Evolutionary conservation across 306 rosid genomes (phyloP).

Genomic region (Hippophae tibetana): DNA sequence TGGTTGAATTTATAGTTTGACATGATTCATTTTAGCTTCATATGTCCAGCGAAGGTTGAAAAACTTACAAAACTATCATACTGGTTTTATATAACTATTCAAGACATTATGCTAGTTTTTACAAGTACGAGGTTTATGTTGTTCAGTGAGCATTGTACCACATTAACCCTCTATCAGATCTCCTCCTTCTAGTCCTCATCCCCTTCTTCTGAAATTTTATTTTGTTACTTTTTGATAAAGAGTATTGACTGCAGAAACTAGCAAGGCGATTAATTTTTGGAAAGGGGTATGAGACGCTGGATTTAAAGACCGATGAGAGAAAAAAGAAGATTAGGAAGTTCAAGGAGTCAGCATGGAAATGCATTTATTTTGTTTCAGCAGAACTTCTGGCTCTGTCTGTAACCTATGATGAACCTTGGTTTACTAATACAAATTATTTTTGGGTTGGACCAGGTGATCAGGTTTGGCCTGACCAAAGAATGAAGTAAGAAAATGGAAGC

Average conservation of each 20-base stretch:
- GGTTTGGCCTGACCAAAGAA: slow-evolving; percentile 88
- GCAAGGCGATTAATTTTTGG: slow-evolving; percentile 66
- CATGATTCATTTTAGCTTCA: no score
- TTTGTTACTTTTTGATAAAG: slow-evolving; percentile 20
- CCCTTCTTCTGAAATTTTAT: not conserved
- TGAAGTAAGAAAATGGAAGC: slow-evolving; percentile 47
- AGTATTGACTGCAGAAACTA: slow-evolving; percentile 44
- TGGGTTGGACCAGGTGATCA: slow-evolving; percentile 95
- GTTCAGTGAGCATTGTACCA: no score
- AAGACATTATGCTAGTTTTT: no score
- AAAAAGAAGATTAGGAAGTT: slow-evolving; percentile 75
- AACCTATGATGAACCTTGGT: slow-evolving; percentile 83
- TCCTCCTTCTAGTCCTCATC: not conserved
- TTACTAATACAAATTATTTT: slow-evolving; percentile 52
- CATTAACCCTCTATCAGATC: not conserved
- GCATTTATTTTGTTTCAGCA: slow-evolving; percentile 68
- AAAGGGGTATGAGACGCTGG: slow-evolving; percentile 36
- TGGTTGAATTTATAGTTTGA: no score
- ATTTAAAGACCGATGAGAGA: slow-evolving; percentile 36
- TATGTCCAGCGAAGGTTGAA: no score
- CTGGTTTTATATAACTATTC: no score
- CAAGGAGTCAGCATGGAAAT: slow-evolving; percentile 98
- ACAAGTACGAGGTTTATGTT: no score
- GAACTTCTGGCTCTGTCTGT: slow-evolving; percentile 67
- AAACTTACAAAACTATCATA: no score